Percentiles rank a stretch among this genome's conserved stretches.
Conservation (phyloP, 2,329 filamentous ascomycete species). For the Cladosporium colombiae region DNA sequence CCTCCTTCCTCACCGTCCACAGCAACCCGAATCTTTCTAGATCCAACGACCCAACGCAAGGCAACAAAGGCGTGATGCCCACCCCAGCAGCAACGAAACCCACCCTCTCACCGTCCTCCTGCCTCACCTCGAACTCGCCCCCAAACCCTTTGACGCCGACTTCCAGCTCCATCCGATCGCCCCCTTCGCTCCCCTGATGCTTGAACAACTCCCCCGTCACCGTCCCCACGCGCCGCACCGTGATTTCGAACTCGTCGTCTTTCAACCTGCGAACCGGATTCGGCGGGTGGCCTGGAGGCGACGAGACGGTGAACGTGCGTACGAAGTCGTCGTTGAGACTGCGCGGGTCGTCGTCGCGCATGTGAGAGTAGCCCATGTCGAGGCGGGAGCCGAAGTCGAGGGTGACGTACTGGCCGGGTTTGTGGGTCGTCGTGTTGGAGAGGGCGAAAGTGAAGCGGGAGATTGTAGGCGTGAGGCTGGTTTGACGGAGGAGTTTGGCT, state of each 20-base stretch:
- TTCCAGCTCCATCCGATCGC: constrained; percentile 50
- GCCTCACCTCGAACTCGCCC: constrained; percentile 56
- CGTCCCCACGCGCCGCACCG: constrained; percentile 66
- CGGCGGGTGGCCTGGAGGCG: constrained; percentile 46
- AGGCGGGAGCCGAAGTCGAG: constrained; percentile 71
- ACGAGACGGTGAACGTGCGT: constrained; percentile 80
- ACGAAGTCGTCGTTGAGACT: constrained; percentile 83
- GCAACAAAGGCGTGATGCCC: constrained; percentile 78
- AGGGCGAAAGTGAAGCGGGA: constrained; percentile 64
- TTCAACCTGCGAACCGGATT: constrained; percentile 28
- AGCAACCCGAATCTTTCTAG: constrained; percentile 56
- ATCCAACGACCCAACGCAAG: constrained; percentile 45
- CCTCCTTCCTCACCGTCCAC: constrained; percentile 66
- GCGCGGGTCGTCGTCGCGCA: constrained; percentile 77
- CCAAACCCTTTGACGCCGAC: constrained; percentile 73
- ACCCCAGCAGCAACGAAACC: constrained; percentile 76
- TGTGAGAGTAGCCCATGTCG: constrained; percentile 75
- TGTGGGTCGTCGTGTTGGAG: constrained; percentile 51
- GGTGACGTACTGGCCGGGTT: constrained; percentile 74
- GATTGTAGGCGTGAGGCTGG: constrained; percentile 65
- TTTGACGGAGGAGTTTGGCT: constrained; percentile 61
- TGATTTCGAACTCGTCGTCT: constrained; percentile 66
- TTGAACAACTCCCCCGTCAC: constrained; percentile 67
- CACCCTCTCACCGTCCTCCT: constrained; percentile 44
- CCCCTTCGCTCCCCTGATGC: constrained; percentile 24